phyloP scores from a whole-genome alignment of 139 green algal genomes.

The Chlamydomonas sphaeroides region DNA sequence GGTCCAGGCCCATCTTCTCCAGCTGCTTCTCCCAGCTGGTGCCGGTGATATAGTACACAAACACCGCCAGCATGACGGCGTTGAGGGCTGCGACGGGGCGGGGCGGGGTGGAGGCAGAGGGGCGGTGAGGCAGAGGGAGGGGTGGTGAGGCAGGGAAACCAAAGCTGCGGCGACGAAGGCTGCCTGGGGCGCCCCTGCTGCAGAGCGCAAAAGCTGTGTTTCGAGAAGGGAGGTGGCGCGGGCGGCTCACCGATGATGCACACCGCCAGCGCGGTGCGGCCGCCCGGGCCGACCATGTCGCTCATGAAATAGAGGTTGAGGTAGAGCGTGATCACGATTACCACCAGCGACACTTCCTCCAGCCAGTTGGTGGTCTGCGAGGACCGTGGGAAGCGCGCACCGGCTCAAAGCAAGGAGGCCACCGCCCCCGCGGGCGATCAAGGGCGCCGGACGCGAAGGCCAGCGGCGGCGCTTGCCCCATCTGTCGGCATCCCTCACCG shows the following conservation, averaged over 20 bases:
- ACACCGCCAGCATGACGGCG: slow-evolving; percentile 15
- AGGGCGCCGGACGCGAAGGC: too few relatives aligned
- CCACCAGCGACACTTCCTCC: slow-evolving; percentile 21
- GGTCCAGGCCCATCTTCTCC: slow-evolving; percentile 17
- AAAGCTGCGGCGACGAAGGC: too few relatives aligned
- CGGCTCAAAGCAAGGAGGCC: too few relatives aligned
- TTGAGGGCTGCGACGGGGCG: neutral
- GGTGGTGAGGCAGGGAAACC: too few relatives aligned
- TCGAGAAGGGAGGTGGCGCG: too few relatives aligned
- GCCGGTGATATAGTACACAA: slow-evolving; percentile 7
- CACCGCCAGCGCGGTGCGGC: neutral
- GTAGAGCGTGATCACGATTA: slow-evolving; percentile 31
- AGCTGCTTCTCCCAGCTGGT: slow-evolving; percentile 30
- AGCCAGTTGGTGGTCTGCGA: slow-evolving; percentile 16
- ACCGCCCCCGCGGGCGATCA: too few relatives aligned
- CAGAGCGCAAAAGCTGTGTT: too few relatives aligned
- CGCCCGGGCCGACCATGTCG: neutral
- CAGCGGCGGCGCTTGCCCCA: too few relatives aligned
- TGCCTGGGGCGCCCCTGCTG: too few relatives aligned
- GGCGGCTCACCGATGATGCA: slow-evolving; percentile 8
- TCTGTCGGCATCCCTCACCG: neutral
- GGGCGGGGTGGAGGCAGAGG: too few relatives aligned
- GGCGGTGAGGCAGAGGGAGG: too few relatives aligned
- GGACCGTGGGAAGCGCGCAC: neutral
- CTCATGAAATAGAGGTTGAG: slow-evolving; percentile 24